Evolutionary conservation across 163 green algal genomes (phyloP).

Genomic region (Coccomyxa subellipsoidea): DNA sequence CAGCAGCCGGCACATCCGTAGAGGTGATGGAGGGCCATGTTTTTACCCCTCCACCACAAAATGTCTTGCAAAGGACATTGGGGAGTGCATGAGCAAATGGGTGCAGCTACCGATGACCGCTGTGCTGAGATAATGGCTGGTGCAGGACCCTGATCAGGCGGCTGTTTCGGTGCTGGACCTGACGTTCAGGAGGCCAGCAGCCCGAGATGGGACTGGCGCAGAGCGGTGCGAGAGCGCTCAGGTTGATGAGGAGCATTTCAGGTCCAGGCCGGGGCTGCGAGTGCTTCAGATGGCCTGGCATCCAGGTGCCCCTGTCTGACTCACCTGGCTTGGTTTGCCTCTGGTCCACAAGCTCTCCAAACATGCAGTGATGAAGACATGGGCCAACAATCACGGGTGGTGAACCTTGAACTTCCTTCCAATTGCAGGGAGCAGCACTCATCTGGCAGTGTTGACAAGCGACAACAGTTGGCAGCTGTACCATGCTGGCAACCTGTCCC

Average conservation of each 20-base stretch:
- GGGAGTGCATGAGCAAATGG: too few relatives aligned
- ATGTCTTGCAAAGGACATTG: too few relatives aligned
- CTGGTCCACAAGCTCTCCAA: background rate
- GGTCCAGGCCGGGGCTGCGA: slow-evolving; percentile 5
- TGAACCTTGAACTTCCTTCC: background rate
- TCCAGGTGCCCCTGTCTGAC: slow-evolving; percentile 8
- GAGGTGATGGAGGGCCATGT: background rate
- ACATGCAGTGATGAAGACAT: background rate
- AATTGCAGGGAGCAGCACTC: slow-evolving; percentile 18
- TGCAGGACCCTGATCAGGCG: background rate
- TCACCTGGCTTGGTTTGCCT: too few relatives aligned
- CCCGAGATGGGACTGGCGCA: background rate
- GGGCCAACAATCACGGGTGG: background rate
- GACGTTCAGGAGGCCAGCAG: background rate
- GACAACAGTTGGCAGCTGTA: slow-evolving; percentile 31
- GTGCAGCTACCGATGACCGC: too few relatives aligned
- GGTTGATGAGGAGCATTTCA: slow-evolving; percentile 13
- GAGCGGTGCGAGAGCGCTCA: background rate
- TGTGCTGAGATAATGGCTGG: background rate
- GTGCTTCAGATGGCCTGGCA: slow-evolving; percentile 22
- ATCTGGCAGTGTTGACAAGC: slow-evolving; percentile 23
- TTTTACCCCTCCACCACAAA: background rate
- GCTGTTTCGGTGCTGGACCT: background rate
- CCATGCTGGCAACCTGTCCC: slow-evolving; percentile 13
- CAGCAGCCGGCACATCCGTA: background rate